phyloP scores from a whole-genome alignment of 2,329 filamentous ascomycete genomes.

The Paecilomyces fulvus region DNA sequence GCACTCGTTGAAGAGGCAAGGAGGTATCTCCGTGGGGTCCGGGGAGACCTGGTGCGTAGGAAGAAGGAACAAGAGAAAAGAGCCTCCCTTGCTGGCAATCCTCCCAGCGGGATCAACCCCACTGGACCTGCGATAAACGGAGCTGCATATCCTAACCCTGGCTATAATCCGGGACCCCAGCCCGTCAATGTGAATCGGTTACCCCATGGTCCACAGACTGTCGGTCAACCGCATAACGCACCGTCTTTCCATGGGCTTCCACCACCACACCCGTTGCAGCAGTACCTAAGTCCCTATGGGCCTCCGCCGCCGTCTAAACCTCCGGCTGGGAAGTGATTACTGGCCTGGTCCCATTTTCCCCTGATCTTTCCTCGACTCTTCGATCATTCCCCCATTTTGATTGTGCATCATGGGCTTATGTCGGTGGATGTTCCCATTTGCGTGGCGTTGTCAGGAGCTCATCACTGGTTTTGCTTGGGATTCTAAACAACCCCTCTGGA shows the following conservation, averaged over 20 bases:
- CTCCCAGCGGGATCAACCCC: background rate
- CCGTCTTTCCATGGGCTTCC: background rate
- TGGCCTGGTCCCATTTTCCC: background rate
- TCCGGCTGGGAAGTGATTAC: background rate
- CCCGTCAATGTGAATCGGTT: background rate
- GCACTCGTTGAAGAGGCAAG: constrained; percentile 46
- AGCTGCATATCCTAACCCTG: background rate
- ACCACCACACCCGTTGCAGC: background rate
- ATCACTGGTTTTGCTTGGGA: background rate
- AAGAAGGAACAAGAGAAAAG: constrained; percentile 22
- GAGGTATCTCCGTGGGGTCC: constrained; percentile 50
- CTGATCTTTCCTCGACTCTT: background rate
- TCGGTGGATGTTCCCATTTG: background rate
- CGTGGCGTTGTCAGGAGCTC: background rate
- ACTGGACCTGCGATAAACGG: background rate
- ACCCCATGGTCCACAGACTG: background rate
- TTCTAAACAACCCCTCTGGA: background rate
- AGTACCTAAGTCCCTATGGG: background rate
- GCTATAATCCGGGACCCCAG: background rate
- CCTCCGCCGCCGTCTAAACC: background rate
- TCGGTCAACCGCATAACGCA: background rate
- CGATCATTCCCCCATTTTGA: background rate
- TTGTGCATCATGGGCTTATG: background rate
- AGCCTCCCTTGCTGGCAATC: background rate
- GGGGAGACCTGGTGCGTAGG: constrained; percentile 47